Conservation (phyloP, 2,329 filamentous ascomycete genomes). For the Cladorrhinum sp. region DNA sequence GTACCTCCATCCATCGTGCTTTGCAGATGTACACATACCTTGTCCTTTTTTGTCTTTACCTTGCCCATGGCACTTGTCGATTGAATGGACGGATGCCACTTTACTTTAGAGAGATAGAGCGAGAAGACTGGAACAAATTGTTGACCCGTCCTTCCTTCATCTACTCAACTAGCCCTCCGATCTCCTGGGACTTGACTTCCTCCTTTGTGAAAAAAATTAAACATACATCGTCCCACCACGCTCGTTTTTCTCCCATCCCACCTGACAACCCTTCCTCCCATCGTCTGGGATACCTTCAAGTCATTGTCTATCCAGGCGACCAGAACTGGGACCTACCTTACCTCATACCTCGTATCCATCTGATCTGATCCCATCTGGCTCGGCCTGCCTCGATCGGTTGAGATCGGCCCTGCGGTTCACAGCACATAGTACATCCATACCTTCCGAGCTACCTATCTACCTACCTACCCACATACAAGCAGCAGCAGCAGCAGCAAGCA, state of each 20-base stretch:
- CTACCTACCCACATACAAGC: too few relatives aligned
- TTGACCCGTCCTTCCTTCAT: neutral
- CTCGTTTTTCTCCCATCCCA: conserved; percentile 18
- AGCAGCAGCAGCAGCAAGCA: neutral
- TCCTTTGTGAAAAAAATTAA: conserved; percentile 2
- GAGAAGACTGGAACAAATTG: neutral
- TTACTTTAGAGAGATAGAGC: neutral
- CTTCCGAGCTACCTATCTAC: too few relatives aligned
- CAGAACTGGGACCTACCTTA: neutral
- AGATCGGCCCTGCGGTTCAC: conserved; percentile 12
- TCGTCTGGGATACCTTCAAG: neutral
- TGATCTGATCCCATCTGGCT: conserved; percentile 1
- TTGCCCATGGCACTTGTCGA: neutral
- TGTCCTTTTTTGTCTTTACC: neutral
- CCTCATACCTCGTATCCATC: neutral
- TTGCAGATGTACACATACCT: neutral
- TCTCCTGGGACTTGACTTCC: conserved; percentile 9
- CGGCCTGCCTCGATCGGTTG: conserved; percentile 11
- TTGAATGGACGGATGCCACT: neutral
- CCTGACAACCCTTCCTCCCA: neutral
- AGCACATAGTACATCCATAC: conserved; percentile 3
- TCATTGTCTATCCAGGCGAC: neutral
- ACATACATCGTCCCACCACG: conserved; percentile 15
- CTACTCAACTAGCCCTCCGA: conserved; percentile 9
- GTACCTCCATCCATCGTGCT: neutral